Conservation (phyloP, 495 filamentous ascomycete genomes). For the Penicillium steckii region DNA sequence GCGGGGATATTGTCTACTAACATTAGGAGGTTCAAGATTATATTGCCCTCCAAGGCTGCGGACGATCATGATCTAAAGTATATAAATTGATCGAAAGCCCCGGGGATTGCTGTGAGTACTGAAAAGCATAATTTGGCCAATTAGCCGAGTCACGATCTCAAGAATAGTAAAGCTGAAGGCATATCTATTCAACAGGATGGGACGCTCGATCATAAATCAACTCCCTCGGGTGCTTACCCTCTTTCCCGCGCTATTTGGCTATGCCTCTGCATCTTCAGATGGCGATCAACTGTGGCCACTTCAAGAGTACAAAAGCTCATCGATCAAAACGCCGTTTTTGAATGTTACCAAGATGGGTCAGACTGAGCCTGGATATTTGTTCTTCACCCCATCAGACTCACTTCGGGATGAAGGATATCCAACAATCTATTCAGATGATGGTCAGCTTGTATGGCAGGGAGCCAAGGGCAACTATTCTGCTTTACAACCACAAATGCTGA, state of each 20-base stretch:
- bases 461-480: slow-evolving; percentile 14
- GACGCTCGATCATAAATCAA: not conserved
- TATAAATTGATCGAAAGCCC: not conserved
- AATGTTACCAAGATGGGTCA: slow-evolving; percentile 28
- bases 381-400: slow-evolving; percentile 19
- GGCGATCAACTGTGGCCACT: slow-evolving; percentile 15
- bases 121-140: not conserved
- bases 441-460: slow-evolving; percentile 28
- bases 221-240: not conserved
- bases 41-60: too few species aligned
- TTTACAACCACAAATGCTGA: slow-evolving; percentile 20
- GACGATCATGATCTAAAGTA: not conserved
- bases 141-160: not conserved
- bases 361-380: slow-evolving; percentile 25
- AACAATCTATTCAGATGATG: slow-evolving; percentile 27
- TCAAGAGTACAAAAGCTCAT: slow-evolving; percentile 18
- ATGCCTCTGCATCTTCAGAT: not conserved
- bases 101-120: not conserved
- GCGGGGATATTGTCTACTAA: not conserved
- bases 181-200: not conserved
- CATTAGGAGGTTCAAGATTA: too few species aligned
- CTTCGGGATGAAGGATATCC: slow-evolving; percentile 9
- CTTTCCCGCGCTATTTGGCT: not conserved
- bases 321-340: slow-evolving; percentile 21
- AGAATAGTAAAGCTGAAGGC: not conserved